phyloP scores from a whole-genome alignment of 2,329 filamentous ascomycete species.

The Pseudogymnoascus sp. region DNA sequence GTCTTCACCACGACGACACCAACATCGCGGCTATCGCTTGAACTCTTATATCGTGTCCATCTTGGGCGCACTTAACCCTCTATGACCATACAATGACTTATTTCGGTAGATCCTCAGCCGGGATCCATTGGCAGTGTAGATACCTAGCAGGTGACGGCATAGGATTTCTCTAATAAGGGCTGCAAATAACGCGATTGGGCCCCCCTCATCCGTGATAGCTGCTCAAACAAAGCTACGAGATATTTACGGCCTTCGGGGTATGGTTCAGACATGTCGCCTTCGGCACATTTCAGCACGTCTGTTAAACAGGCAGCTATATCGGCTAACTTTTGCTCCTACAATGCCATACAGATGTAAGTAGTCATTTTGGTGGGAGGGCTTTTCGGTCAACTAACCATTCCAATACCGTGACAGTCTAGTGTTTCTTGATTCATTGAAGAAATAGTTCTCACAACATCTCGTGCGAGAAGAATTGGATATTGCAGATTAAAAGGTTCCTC shows the following conservation, averaged over 20 bases:
- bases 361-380: background rate
- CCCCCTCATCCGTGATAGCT: background rate
- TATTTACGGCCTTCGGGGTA: background rate
- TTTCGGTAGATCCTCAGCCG: background rate
- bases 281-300: slow-evolving; percentile 2
- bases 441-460: slow-evolving; percentile 3
- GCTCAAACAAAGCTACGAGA: background rate
- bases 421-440: background rate
- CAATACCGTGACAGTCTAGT: background rate
- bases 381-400: background rate
- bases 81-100: background rate
- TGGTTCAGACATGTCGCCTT: background rate
- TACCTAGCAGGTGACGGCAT: background rate
- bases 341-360: background rate
- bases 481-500: background rate
- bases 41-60: background rate
- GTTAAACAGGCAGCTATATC: slow-evolving; percentile 7
- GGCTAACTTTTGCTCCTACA: background rate
- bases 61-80: background rate
- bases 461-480: background rate
- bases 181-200: background rate
- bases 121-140: background rate
- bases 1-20: background rate
- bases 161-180: background rate
- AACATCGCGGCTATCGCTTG: background rate